Evolutionary conservation across 768 basidiomycete species (phyloP).

Genomic region (Pisolithus tinctorius): DNA sequence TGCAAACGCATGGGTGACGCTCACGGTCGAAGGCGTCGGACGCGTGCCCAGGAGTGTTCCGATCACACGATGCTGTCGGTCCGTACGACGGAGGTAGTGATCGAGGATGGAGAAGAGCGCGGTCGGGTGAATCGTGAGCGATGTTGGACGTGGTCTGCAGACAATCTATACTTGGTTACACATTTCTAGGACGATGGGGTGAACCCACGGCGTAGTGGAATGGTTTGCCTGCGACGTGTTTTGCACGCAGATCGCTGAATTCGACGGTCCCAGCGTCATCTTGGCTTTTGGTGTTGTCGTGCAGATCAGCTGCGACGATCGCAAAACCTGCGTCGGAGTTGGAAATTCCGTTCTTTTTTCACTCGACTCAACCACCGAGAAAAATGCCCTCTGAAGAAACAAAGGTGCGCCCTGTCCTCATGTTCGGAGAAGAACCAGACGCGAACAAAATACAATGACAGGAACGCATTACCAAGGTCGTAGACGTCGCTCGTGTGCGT

Average conservation of each 20-base stretch:
- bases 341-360: constrained; percentile 8
- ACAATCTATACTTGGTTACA: not conserved
- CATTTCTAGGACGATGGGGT: not conserved
- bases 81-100: constrained; percentile 87
- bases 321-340: constrained; percentile 24
- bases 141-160: constrained; percentile 59
- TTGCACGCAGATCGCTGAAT: constrained; percentile 41
- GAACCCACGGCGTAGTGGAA: constrained; percentile 30
- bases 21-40: constrained; percentile 51
- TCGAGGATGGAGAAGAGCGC: constrained; percentile 94
- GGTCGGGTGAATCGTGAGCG: constrained; percentile 82
- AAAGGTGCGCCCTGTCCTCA: constrained; percentile 44
- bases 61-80: constrained; percentile 82
- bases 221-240: constrained; percentile 23
- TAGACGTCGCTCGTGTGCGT: constrained; percentile 78
- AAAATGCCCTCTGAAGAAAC: constrained; percentile 88
- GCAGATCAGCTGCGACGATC: constrained; percentile 1
- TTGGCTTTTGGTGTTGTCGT: not conserved
- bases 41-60: constrained; percentile 90
- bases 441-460: constrained; percentile 20
- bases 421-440: not conserved
- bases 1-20: constrained; percentile 81
- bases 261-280: constrained; percentile 43
- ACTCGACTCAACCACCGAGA: not conserved
- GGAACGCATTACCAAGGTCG: constrained; percentile 78